phyloP scores from a whole-genome alignment of 495 filamentous ascomycete species.

The Penicillium pancosmium region DNA sequence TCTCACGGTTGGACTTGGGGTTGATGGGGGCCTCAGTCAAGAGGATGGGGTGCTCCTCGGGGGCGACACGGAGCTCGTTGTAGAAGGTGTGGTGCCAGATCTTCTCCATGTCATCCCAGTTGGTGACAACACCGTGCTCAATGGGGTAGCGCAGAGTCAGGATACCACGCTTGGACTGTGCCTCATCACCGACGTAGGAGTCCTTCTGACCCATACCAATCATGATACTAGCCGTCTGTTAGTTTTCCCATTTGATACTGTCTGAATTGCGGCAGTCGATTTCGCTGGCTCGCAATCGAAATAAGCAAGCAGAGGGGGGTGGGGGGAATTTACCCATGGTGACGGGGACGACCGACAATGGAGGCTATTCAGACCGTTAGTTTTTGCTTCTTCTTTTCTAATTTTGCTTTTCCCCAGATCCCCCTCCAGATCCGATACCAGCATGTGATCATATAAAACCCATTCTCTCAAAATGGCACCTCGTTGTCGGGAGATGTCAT shows the following conservation, averaged over 20 bases:
- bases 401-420: background rate
- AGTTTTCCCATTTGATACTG: slow-evolving; percentile 20
- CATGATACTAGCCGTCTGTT: slow-evolving; percentile 79
- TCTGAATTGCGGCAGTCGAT: background rate
- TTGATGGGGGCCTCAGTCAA: slow-evolving; percentile 99
- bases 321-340: slow-evolving; percentile 84
- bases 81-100: slow-evolving; percentile 99
- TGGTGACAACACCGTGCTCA: slow-evolving; percentile 99
- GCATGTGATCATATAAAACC: background rate
- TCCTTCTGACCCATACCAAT: slow-evolving; percentile 99
- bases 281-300: slow-evolving; percentile 11
- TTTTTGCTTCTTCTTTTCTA: slow-evolving; percentile 8
- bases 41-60: slow-evolving; percentile 99
- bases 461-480: background rate
- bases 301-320: slow-evolving; percentile 12
- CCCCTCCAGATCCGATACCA: background rate
- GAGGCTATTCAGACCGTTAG: slow-evolving; percentile 66
- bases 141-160: slow-evolving; percentile 98
- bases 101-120: slow-evolving; percentile 99
- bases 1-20: slow-evolving; percentile 99
- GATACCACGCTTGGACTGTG: slow-evolving; percentile 99
- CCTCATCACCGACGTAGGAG: slow-evolving; percentile 99
- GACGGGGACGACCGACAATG: slow-evolving; percentile 98
- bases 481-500: slow-evolving; percentile 7
- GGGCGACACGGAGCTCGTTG: slow-evolving; percentile 99